Evolutionary conservation across 768 basidiomycete species (phyloP), one percentile per base, ranked within the genome.

Genomic region (Suillus clintonianus): DNA sequence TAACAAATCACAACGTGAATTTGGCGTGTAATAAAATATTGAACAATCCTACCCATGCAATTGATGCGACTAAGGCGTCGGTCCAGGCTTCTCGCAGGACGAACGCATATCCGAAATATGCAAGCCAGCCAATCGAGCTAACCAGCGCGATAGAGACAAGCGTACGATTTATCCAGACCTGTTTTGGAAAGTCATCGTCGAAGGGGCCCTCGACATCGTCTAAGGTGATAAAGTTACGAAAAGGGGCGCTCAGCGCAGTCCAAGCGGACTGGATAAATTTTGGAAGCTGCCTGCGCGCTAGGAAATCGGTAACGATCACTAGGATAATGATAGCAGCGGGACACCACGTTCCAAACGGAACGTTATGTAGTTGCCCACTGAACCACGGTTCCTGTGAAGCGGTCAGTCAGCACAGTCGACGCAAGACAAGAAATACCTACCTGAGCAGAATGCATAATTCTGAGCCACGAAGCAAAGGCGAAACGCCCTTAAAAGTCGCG

Each of bases 31-130:
- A 42, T 45, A 42, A 60, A 47, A 39, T 51, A 60, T 37, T 60
- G 59, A 56, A 45, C 60, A 17, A 37, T 71, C 84, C 66, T 71
- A 88, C 87, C 87, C 87, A 88, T 57, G 82, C 72, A 58, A 83
- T 61, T 24, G 74, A 73, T 61, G 75, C 76, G 19, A 82, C 67
- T 27, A 78, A 67, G 50, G 76, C 74, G 45, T 68, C 72, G 27
- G 69, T 47, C 24, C 69, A 60, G 60, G 68, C 64, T 53, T 78
- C 70, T 10, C 65, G 58, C 48, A 73, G 56, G 57, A 72, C 74
- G 50, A 76, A 48, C 8, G 72, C 73, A 68, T 78, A 82, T 5
- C 74, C 76, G 45, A 83, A 69, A 62, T 71, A 76, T n/a, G 74
- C 81, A n/a, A 81, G 64, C 81, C 82, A 85, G 55, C 70, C 77